phyloP scores from a whole-genome alignment of 192 early-diverging fungal species.

The Backusella mclennaniae region DNA sequence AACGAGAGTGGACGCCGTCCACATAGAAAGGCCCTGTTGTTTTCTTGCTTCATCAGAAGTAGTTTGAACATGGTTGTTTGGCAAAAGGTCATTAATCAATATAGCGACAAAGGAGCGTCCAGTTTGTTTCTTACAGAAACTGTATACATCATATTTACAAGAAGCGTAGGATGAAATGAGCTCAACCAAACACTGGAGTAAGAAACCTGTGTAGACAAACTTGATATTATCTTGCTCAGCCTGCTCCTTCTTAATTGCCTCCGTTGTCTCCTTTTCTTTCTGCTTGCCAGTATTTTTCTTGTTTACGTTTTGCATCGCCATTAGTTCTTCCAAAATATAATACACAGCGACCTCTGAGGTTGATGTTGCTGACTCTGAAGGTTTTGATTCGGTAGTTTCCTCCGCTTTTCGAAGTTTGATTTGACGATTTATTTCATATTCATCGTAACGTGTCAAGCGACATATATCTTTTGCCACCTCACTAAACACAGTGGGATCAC shows the following conservation, averaged over 20 bases:
- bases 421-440: constrained; percentile 62
- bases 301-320: background rate
- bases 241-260: background rate
- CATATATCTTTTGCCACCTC: constrained; percentile 61
- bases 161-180: constrained; percentile 83
- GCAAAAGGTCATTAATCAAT: constrained; percentile 69
- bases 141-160: constrained; percentile 71
- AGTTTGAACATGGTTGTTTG: constrained; percentile 43
- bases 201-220: constrained; percentile 65
- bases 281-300: background rate
- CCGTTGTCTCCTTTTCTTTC: constrained; percentile 19
- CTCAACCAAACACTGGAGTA: constrained; percentile 87
- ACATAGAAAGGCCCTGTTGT: constrained; percentile 62
- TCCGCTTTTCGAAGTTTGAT: constrained; percentile 41
- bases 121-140: constrained; percentile 48
- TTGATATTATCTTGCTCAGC: constrained; percentile 21
- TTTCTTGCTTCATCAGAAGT: constrained; percentile 50
- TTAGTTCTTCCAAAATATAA: constrained; percentile 26
- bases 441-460: constrained; percentile 49
- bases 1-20: constrained; percentile 65
- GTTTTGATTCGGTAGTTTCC: constrained; percentile 22
- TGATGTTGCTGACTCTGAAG: background rate
- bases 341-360: constrained; percentile 24
- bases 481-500: constrained; percentile 68
- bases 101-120: constrained; percentile 53